Conservation (phyloP, 1,139 yeast genomes). For the Geotrichum carabidarum region DNA sequence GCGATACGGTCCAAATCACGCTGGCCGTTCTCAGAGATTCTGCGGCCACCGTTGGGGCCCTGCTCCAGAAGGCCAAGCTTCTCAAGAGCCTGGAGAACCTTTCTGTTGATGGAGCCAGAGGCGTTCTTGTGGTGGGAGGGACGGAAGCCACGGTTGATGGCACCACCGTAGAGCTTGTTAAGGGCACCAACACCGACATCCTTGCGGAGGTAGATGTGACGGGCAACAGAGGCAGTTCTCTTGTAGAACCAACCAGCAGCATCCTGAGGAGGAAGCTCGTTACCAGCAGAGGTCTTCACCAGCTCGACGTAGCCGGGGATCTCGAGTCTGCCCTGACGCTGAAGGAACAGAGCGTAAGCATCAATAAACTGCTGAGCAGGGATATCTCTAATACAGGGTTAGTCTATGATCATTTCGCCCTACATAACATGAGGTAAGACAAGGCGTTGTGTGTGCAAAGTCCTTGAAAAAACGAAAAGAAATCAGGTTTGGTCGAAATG, state of each 20-base stretch:
- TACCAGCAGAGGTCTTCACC: conserved; percentile 98
- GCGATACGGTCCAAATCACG: conserved; percentile 99
- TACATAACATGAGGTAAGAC: too few species aligned
- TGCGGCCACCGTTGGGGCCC: conserved; percentile 98
- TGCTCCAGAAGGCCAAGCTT: conserved; percentile 96
- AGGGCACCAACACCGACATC: conserved; percentile 99
- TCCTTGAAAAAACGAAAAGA: too few species aligned
- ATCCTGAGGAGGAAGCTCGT: conserved; percentile 99
- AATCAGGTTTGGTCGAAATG: too few species aligned
- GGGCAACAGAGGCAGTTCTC: conserved; percentile 99
- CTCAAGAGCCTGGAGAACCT: conserved; percentile 95
- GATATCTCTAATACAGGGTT: conserved; percentile 58
- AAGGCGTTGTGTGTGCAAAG: too few species aligned
- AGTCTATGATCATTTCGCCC: not conserved
- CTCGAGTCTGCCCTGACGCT: conserved; percentile 99
- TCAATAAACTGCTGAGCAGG: conserved; percentile 99
- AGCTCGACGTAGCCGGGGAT: conserved; percentile 99
- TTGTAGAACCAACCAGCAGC: conserved; percentile 99
- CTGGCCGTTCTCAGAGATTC: conserved; percentile 98
- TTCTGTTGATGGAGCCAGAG: conserved; percentile 99
- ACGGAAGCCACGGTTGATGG: conserved; percentile 98
- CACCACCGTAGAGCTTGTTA: conserved; percentile 99
- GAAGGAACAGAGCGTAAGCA: conserved; percentile 99
- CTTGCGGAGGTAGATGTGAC: conserved; percentile 99
- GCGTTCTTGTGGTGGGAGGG: conserved; percentile 99